Base-by-base conservation (phyloP, 495 filamentous ascomycete species). In the Beverwykella pulmonaria region DNA sequence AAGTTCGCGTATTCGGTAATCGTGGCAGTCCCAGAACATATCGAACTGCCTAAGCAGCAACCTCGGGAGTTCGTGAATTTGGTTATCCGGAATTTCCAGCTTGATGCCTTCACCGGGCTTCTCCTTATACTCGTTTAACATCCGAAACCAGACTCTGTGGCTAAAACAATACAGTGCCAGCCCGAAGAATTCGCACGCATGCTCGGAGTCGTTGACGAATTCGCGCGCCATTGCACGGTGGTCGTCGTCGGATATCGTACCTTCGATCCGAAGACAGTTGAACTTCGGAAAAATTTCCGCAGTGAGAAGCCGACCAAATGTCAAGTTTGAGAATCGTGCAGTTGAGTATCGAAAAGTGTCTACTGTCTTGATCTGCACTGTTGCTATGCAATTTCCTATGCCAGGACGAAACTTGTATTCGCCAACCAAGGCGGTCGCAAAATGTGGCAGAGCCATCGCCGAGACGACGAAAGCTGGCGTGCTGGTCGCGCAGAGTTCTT, bases 11-110 rank as follows among this genome's bases (percentile, higher is more conserved):
- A 44, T 2, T 32, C 22, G 20, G 29, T 56, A 64, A 7, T 56
- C 15, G 20, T 64, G 61, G 22, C 34, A 64, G 25, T 49, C 50
- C 61, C 50, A 53, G 20, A 47, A 56, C 29, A 56, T 64, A 22
- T 56, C 61, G 19, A 26, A 25, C 19, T 29, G 26, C 27, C 41
- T 22, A 8, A 64, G 19, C n/a, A 32, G 10, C 17, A 47, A 20
- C 22, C 50, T 22, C 19, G 50, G 26, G 0, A 47, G 22, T n/a
- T 57, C 26, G 17, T 17, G 14, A n/a, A 26, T 30, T 52, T 46
- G 49, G 14, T 1, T 9, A 1, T 44, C 27, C 20, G 59, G 59
- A n/a, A 53, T 53, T 7, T 60, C 36, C 1, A n/a, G 15, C 17
- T 27, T 29, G 23, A 49, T 50, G 10, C 52, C 30, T 15, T 44